These are phyloP conservation scores for Rhinocladiella similis DNA, from an alignment of 2,329 filamentous ascomycete species.

Conservation along the genomic window DNA sequence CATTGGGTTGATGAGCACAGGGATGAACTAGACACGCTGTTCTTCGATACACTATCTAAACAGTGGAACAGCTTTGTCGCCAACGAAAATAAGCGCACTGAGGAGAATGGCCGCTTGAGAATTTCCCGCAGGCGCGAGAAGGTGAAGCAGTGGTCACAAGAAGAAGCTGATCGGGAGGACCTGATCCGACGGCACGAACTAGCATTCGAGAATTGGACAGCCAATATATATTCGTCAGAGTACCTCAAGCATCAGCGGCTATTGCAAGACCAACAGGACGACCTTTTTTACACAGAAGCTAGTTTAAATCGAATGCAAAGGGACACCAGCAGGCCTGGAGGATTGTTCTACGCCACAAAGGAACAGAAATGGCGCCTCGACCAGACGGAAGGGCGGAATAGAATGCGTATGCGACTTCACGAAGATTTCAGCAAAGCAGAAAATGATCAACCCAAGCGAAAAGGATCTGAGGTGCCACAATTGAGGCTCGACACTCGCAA, in stretches of 20 bases:
- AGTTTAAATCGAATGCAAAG: constrained; percentile 77
- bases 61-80: constrained; percentile 86
- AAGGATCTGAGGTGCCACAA: constrained; percentile 54
- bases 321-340: constrained; percentile 75
- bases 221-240: constrained; percentile 91
- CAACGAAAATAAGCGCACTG: constrained; percentile 76
- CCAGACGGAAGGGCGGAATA: constrained; percentile 90
- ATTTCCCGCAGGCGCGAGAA: constrained; percentile 77
- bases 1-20: constrained; percentile 84
- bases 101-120: constrained; percentile 71
- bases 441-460: constrained; percentile 74
- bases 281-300: constrained; percentile 72
- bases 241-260: constrained; percentile 87
- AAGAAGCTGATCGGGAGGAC: constrained; percentile 68
- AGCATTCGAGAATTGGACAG: constrained; percentile 86
- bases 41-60: constrained; percentile 77
- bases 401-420: constrained; percentile 86
- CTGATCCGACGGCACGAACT: constrained; percentile 79
- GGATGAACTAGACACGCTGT: constrained; percentile 74
- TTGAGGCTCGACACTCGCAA: constrained; percentile 50
- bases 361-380: constrained; percentile 85
- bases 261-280: constrained; percentile 91
- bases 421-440: constrained; percentile 60
- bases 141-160: constrained; percentile 74
- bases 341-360: constrained; percentile 69